Conservation (phyloP, 2,329 filamentous ascomycete species). For the Bipolaris oryzae region DNA sequence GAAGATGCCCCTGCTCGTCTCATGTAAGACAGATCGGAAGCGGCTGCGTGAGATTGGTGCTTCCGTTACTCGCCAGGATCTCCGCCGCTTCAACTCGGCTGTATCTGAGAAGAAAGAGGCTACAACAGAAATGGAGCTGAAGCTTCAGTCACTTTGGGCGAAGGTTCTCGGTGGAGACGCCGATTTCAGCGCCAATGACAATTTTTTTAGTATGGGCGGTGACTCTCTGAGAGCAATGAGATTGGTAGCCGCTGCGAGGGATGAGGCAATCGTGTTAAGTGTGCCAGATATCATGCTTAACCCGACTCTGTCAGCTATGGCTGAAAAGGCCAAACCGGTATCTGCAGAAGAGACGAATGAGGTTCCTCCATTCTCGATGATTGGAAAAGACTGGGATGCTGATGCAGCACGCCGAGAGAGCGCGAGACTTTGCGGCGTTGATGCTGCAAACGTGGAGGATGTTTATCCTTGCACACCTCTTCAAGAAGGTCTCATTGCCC, state of each 20-base stretch:
- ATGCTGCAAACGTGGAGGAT: conserved; percentile 42
- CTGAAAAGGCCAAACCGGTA: conserved; percentile 40
- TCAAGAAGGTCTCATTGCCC: conserved; percentile 51
- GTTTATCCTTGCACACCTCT: conserved; percentile 52
- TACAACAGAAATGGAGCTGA: conserved; percentile 40
- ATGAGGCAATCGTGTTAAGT: conserved; percentile 56
- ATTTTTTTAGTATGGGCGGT: conserved; percentile 57
- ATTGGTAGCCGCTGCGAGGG: conserved; percentile 61
- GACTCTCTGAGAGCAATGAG: conserved; percentile 62
- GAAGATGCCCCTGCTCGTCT: conserved; percentile 46
- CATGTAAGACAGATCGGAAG: conserved; percentile 47
- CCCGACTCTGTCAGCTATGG: conserved; percentile 55
- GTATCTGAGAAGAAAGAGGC: conserved; percentile 53
- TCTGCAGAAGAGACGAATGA: conserved; percentile 26
- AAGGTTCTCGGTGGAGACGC: conserved; percentile 41
- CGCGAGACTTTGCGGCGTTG: conserved; percentile 41
- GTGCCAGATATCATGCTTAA: conserved; percentile 63
- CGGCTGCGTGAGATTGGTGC: conserved; percentile 42
- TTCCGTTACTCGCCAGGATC: conserved; percentile 39
- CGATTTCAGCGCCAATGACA: conserved; percentile 43
- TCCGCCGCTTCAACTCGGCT: conserved; percentile 40
- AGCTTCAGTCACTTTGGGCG: conserved; percentile 39
- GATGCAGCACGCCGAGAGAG: conserved; percentile 48
- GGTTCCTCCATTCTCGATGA: conserved; percentile 43
- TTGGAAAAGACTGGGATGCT: conserved; percentile 30